Conservation (phyloP, 345 rosid genomes). For the Euphorbia pulcherrima region DNA sequence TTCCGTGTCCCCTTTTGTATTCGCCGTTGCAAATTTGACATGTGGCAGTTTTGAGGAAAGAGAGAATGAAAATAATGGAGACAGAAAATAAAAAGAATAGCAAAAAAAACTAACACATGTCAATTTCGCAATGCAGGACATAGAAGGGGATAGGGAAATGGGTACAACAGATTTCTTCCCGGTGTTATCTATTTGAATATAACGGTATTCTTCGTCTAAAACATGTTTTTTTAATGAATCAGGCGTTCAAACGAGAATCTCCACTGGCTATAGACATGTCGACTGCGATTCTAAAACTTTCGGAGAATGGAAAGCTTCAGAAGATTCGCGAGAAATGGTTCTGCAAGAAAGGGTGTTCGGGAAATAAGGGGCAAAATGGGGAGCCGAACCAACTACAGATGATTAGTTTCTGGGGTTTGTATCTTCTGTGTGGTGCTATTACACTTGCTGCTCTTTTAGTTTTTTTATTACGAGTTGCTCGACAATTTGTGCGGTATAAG, state of each 20-base stretch:
- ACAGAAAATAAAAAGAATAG: too few species aligned
- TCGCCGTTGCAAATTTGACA: too few species aligned
- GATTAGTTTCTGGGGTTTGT: slow-evolving; percentile 79
- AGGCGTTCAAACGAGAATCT: slow-evolving; percentile 80
- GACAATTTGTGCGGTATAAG: slow-evolving; percentile 53
- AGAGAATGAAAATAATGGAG: too few species aligned
- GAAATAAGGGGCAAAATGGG: slow-evolving; percentile 11
- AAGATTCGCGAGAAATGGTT: slow-evolving; percentile 62
- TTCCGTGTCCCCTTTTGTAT: too few species aligned
- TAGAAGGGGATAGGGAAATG: too few species aligned
- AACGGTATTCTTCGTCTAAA: not conserved
- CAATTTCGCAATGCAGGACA: too few species aligned
- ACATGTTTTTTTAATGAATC: slow-evolving; percentile 9
- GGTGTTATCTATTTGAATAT: too few species aligned
- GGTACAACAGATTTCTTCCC: too few species aligned
- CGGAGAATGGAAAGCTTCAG: slow-evolving; percentile 66
- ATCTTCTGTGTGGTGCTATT: slow-evolving; percentile 48
- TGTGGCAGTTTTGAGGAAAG: too few species aligned
- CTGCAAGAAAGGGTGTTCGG: slow-evolving; percentile 47
- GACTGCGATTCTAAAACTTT: slow-evolving; percentile 73
- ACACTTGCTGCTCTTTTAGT: slow-evolving; percentile 43
- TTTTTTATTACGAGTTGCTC: slow-evolving; percentile 44
- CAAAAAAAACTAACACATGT: too few species aligned
- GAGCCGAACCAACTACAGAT: slow-evolving; percentile 58
- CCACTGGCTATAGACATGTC: slow-evolving; percentile 74